These are phyloP conservation scores for Lactarius trivialis DNA, from an alignment of 768 basidiomycete genomes.

Conservation along the genomic window DNA sequence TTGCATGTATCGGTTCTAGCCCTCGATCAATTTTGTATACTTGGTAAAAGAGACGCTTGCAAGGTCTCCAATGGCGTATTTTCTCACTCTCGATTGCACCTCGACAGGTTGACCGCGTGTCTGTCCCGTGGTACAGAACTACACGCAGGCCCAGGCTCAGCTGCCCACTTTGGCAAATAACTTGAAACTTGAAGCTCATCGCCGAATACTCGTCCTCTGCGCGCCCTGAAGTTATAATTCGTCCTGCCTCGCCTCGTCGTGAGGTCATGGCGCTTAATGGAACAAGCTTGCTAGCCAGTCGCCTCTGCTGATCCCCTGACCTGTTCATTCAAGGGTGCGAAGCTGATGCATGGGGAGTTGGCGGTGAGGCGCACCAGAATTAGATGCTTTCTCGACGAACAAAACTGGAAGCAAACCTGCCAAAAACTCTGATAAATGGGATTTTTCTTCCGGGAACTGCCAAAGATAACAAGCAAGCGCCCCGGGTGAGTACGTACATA, in stretches of 20 bases:
- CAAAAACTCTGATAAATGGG: neutral
- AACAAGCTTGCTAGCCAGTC: neutral
- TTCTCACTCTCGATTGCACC: neutral
- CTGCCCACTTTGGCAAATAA: neutral
- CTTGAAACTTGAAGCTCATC: neutral
- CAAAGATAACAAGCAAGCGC: neutral
- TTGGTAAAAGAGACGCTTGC: neutral
- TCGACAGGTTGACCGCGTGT: neutral
- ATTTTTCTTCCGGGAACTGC: neutral
- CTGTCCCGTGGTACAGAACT: neutral
- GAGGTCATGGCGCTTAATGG: neutral
- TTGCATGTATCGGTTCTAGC: neutral
- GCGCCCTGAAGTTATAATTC: neutral
- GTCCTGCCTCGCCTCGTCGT: neutral
- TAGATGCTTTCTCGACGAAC: neutral
- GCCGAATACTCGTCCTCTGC: neutral
- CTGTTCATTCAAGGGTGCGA: neutral
- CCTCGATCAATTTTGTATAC: neutral
- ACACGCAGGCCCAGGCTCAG: neutral
- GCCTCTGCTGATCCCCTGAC: neutral
- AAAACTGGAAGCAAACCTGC: neutral
- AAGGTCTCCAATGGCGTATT: neutral
- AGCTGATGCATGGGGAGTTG: neutral
- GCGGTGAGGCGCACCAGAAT: neutral
- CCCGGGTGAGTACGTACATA: neutral